phyloP scores from a whole-genome alignment of 2,329 filamentous ascomycete genomes.

The Pseudogymnoascus sp. region DNA sequence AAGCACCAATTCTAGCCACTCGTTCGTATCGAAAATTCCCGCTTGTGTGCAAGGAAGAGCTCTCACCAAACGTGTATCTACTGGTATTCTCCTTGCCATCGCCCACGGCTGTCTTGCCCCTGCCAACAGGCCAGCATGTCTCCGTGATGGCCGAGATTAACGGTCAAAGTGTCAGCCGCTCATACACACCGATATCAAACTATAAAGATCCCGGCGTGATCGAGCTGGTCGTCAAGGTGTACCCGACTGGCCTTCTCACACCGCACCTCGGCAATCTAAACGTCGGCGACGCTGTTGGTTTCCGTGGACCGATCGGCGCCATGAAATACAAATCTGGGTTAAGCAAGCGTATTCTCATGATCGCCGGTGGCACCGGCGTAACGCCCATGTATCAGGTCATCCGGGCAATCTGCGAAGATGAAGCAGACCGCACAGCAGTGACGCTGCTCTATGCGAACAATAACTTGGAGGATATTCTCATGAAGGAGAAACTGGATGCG shows the following conservation, averaged over 20 bases:
- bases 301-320: conserved; percentile 51
- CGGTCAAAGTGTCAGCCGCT: conserved; percentile 31
- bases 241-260: conserved; percentile 46
- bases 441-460: not conserved
- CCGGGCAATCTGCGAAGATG: conserved; percentile 55
- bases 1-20: not conserved
- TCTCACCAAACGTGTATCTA: not conserved
- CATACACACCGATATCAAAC: conserved; percentile 43
- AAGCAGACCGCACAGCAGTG: not conserved
- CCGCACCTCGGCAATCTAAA: conserved; percentile 43
- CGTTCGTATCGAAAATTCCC: not conserved
- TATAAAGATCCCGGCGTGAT: conserved; percentile 43
- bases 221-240: conserved; percentile 47
- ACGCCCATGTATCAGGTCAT: conserved; percentile 58
- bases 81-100: not conserved
- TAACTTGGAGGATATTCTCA: not conserved
- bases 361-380: conserved; percentile 48
- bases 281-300: conserved; percentile 44
- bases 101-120: conserved; percentile 9
- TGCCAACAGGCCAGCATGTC: conserved; percentile 39
- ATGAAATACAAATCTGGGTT: conserved; percentile 45
- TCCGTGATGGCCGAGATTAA: conserved; percentile 33
- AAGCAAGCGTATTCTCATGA: conserved; percentile 45
- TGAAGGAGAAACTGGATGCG: not conserved
- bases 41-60: not conserved